Base-by-base conservation (phyloP, 2,329 filamentous ascomycete genomes). In the Bertia moriformis region DNA sequence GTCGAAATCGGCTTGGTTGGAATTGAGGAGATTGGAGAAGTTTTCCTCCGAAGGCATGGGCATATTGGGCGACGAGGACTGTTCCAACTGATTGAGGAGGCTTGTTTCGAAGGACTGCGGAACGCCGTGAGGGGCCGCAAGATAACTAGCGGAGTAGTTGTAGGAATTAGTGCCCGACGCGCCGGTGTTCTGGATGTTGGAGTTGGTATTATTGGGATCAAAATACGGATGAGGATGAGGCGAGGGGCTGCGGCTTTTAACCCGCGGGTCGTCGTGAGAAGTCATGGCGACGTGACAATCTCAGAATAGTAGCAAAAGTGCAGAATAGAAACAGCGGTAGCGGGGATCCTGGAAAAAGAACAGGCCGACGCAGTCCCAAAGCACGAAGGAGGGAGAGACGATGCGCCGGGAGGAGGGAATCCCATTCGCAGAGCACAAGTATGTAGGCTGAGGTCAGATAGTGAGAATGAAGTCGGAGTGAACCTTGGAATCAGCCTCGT, bases 191-290 rank as follows among this genome's bases (percentile, higher is more conserved):
- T 29, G 10, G 24, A 10, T 29, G 24, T 29, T 29, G 24, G n/a
- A 29, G 24, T 29, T 29, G 24, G 10, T 29, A n/a, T 29, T 29
- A 29, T n/a, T 35, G 32, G 32, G 10, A 35, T 35, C 32, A 35
- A 17, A 17, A 15, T 13, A 12, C 15, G 32, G 15, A 35, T 35
- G 32, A 35, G 7, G 10, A 17, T 35, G 32, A 15, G 32, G 32
- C 7, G 32, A 35, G 10, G 32, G 32, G 32, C 32, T 35, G 10
- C 32, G 10, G 32, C 32, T 17, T 10, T 35, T 10, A 35, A 35
- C 32, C 12, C 15, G 12, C 12, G 15, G 32, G 12, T 7, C 10
- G 17, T 35, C 32, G 12, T 35, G 32, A 14, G 32, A 35, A 17
- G 32, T 17, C 32, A 35, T 35, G 12, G 15, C 32, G 32, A 35